Evolutionary conservation across 2,329 filamentous ascomycete genomes (phyloP).

Genomic region (Conoideocrella luteorostrata): DNA sequence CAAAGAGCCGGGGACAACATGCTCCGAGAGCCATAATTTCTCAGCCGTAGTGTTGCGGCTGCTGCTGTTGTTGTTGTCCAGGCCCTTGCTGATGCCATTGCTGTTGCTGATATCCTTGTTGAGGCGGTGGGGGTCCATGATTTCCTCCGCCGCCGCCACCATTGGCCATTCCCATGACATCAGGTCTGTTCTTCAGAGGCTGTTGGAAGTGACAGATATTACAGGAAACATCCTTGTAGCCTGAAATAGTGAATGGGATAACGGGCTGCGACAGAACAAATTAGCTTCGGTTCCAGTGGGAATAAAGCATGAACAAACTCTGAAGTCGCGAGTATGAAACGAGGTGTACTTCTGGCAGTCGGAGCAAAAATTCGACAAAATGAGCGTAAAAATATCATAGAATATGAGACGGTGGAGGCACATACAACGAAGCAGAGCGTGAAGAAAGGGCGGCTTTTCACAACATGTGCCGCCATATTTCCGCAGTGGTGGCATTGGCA

Average conservation of each 20-base stretch:
- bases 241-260: slow-evolving; percentile 62
- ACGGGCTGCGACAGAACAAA: slow-evolving; percentile 50
- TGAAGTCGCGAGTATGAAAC: too few relatives aligned
- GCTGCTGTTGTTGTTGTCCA: too few relatives aligned
- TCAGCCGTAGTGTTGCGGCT: slow-evolving; percentile 3
- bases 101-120: slow-evolving; percentile 27
- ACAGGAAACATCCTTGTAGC: slow-evolving; percentile 65
- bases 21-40: background rate
- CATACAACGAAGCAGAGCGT: slow-evolving; percentile 70
- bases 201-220: slow-evolving; percentile 72
- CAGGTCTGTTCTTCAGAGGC: slow-evolving; percentile 51
- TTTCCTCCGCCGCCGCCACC: slow-evolving; percentile 29
- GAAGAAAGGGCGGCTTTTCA: slow-evolving; percentile 66
- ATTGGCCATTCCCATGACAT: slow-evolving; percentile 47
- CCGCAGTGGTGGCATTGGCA: slow-evolving; percentile 63
- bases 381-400: background rate
- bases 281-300: too few relatives aligned
- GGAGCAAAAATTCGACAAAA: background rate
- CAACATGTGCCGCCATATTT: slow-evolving; percentile 54
- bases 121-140: slow-evolving; percentile 19
- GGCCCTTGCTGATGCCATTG: slow-evolving; percentile 12
- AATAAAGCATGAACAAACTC: too few relatives aligned
- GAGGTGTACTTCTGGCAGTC: too few relatives aligned
- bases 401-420: slow-evolving; percentile 10
- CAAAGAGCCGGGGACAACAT: too few relatives aligned